These are phyloP conservation scores for Panellus pusillus DNA, from an alignment of 768 basidiomycete species.

Conservation along the genomic window DNA sequence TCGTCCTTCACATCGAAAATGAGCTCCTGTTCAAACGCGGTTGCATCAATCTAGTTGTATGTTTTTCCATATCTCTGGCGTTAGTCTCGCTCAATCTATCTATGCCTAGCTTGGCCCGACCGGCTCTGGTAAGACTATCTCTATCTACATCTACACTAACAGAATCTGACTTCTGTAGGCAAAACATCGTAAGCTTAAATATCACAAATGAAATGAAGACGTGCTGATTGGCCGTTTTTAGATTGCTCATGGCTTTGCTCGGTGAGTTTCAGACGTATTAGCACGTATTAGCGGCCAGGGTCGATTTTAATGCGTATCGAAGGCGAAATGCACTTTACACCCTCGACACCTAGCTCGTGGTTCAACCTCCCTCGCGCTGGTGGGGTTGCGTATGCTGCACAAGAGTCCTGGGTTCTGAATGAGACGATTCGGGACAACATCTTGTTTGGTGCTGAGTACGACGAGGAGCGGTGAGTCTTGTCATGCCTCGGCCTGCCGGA, in stretches of 20 bases:
- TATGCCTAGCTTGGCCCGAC: constrained; percentile 48
- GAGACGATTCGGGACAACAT: constrained; percentile 83
- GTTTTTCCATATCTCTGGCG: too few relatives aligned
- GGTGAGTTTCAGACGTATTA: constrained; percentile 37
- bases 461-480: constrained; percentile 51
- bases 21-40: constrained; percentile 56
- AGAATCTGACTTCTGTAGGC: constrained; percentile 38
- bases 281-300: too few relatives aligned
- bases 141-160: constrained; percentile 26
- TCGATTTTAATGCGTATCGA: constrained; percentile 9
- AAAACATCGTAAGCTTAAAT: constrained; percentile 46
- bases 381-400: constrained; percentile 79
- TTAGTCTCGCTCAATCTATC: too few relatives aligned
- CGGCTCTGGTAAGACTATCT: constrained; percentile 28
- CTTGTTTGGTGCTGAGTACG: constrained; percentile 76
- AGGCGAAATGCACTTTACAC: constrained; percentile 69
- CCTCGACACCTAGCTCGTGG: constrained; percentile 54
- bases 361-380: constrained; percentile 66
- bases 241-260: constrained; percentile 60
- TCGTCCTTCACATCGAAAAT: constrained; percentile 48
- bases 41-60: constrained; percentile 50
- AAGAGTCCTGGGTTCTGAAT: constrained; percentile 85
- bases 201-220: too few relatives aligned
- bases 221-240: too few relatives aligned
- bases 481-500: too few relatives aligned